These are phyloP conservation scores for Talaromyces pinophilus DNA, from an alignment of 2,329 filamentous ascomycete species.

Conservation along the genomic window DNA sequence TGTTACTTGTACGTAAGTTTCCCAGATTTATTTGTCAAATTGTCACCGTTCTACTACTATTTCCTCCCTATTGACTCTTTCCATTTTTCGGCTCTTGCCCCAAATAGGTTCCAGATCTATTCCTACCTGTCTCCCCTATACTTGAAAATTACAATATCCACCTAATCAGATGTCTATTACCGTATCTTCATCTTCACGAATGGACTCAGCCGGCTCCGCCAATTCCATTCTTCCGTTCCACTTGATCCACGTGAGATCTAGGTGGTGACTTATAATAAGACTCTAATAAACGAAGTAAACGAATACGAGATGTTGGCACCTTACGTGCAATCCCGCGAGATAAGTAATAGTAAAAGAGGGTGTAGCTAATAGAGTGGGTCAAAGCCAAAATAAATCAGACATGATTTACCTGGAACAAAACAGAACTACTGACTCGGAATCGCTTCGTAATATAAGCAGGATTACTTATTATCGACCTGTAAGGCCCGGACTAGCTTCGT, in stretches of 20 bases:
- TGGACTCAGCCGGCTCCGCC: not conserved
- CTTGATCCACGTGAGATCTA: not conserved
- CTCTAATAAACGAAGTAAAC: not conserved
- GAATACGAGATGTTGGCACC: not conserved
- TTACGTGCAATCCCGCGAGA: not conserved
- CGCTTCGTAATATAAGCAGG: not conserved
- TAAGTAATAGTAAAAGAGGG: not conserved
- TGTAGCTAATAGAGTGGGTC: not conserved
- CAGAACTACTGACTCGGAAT: not conserved
- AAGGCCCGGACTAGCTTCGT: not conserved
- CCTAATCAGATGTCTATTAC: not conserved
- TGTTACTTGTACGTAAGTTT: not conserved
- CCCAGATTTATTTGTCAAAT: not conserved
- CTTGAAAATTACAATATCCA: not conserved
- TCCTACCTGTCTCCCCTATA: not conserved
- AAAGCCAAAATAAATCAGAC: not conserved
- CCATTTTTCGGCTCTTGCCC: not conserved
- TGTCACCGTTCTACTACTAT: not conserved
- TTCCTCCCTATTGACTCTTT: not conserved
- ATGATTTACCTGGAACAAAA: not conserved
- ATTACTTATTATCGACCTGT: not conserved
- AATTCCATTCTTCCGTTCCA: not conserved
- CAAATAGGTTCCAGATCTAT: not conserved
- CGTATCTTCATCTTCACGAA: not conserved
- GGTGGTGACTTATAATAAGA: not conserved